Conservation (phyloP, 805 yeast genomes). For the Metschnikowia lunata region DNA sequence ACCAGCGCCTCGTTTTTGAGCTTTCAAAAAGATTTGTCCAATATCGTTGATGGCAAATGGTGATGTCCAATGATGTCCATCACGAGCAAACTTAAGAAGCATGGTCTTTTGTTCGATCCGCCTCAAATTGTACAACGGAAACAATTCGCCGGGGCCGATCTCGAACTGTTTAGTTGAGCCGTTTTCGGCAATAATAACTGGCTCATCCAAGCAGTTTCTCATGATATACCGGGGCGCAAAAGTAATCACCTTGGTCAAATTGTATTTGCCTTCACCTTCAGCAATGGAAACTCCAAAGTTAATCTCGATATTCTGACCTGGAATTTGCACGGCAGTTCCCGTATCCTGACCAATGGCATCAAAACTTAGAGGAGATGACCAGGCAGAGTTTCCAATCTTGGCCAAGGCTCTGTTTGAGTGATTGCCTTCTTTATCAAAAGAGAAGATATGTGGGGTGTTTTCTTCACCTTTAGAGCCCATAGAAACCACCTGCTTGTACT, state of each 20-base stretch:
- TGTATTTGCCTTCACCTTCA: slow-evolving; percentile 85
- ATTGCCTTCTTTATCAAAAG: slow-evolving; percentile 60
- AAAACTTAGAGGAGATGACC: slow-evolving; percentile 73
- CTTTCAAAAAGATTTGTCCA: slow-evolving; percentile 75
- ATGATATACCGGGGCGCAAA: slow-evolving; percentile 80
- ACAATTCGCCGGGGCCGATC: slow-evolving; percentile 44
- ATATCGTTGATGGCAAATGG: slow-evolving; percentile 81
- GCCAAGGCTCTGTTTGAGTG: slow-evolving; percentile 63
- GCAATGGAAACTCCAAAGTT: slow-evolving; percentile 69
- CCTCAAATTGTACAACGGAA: slow-evolving; percentile 64
- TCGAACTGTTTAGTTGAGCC: slow-evolving; percentile 53
- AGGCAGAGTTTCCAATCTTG: slow-evolving; percentile 61
- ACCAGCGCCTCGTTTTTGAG: slow-evolving; percentile 57
- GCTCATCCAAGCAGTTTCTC: slow-evolving; percentile 53
- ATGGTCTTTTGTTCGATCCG: slow-evolving; percentile 56
- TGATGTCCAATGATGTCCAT: slow-evolving; percentile 72
- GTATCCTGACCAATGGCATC: slow-evolving; percentile 85
- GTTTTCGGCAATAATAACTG: slow-evolving; percentile 59
- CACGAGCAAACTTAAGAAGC: slow-evolving; percentile 52
- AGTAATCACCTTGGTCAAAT: slow-evolving; percentile 69
- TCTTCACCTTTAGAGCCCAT: slow-evolving; percentile 15
- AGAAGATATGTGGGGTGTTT: slow-evolving; percentile 69
- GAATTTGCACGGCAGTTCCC: slow-evolving; percentile 46
- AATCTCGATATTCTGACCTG: slow-evolving; percentile 53
- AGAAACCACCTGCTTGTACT: slow-evolving; percentile 20